Percentiles rank a stretch among this genome's conserved stretches.
Evolutionary conservation across 257 asterid species (phyloP).

Genomic region (Paulownia fortunei): DNA sequence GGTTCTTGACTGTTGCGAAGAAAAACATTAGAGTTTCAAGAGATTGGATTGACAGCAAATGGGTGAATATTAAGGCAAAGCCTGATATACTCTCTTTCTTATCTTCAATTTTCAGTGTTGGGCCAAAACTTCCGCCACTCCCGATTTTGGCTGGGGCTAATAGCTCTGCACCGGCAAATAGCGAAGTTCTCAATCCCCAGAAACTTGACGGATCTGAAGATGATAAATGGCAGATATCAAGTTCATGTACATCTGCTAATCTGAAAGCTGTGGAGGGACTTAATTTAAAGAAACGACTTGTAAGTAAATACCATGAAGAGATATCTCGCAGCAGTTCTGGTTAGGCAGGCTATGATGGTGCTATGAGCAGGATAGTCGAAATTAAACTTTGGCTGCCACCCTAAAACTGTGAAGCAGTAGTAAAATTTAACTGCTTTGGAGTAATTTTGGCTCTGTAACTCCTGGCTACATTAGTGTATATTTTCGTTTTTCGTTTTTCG

Average conservation of each 20-base stretch:
- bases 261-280: neutral
- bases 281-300: conserved; percentile 24
- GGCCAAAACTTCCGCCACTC: neutral
- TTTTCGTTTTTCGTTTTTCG: no score
- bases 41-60: conserved; percentile 56
- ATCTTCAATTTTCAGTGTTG: conserved; percentile 29
- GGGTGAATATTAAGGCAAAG: conserved; percentile 47
- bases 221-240: conserved; percentile 13
- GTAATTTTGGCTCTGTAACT: neutral
- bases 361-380: neutral
- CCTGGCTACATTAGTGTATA: neutral
- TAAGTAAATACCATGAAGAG: conserved; percentile 18
- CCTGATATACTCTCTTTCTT: conserved; percentile 46
- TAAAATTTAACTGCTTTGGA: no score
- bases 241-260: neutral
- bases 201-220: conserved; percentile 14
- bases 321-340: neutral
- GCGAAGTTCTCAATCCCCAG: conserved; percentile 18
- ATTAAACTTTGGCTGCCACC: neutral
- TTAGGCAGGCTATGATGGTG: conserved; percentile 5
- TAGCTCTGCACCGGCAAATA: conserved; percentile 10
- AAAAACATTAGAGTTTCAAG: conserved; percentile 53
- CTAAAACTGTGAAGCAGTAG: no score
- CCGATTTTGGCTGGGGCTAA: conserved; percentile 11
- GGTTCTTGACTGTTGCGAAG: conserved; percentile 36